phyloP scores from a whole-genome alignment of 352 stramenopile genomes.

The Globisporangium yorkense region DNA sequence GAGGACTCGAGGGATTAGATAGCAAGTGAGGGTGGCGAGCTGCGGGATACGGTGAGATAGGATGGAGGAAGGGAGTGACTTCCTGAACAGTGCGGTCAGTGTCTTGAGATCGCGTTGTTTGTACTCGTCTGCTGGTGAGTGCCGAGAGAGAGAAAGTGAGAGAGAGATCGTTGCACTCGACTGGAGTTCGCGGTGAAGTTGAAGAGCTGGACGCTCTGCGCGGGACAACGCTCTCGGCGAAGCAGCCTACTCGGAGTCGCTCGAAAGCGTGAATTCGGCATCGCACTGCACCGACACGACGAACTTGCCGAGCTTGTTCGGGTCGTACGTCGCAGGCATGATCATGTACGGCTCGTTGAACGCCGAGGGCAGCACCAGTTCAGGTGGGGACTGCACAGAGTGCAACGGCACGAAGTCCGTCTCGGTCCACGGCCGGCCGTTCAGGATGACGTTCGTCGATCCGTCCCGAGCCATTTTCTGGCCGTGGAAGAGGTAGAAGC shows the following conservation, averaged over 20 bases:
- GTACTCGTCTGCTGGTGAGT: no score
- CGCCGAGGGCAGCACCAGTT: slow-evolving; percentile 52
- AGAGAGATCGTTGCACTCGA: no score
- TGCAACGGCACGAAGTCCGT: slow-evolving; percentile 83
- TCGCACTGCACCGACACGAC: slow-evolving; percentile 82
- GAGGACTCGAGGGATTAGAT: background rate
- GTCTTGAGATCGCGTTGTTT: no score
- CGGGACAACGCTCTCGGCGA: no score
- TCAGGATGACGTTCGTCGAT: slow-evolving; percentile 44
- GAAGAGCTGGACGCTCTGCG: no score
- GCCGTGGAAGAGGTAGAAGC: slow-evolving; percentile 82
- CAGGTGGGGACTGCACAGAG: slow-evolving; percentile 55
- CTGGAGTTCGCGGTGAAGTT: no score
- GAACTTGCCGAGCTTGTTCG: slow-evolving; percentile 69
- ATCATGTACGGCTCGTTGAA: slow-evolving; percentile 85
- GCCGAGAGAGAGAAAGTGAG: no score
- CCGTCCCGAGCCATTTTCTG: slow-evolving; percentile 34
- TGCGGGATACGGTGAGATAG: background rate
- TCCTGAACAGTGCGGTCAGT: background rate
- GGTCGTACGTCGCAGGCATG: slow-evolving; percentile 87
- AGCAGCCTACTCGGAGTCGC: slow-evolving; percentile 20
- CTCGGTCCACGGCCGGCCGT: slow-evolving; percentile 71
- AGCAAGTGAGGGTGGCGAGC: background rate
- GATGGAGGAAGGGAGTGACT: background rate
- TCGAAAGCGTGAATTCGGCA: slow-evolving; percentile 67